Conservation (phyloP, 2,329 filamentous ascomycete genomes). For the Juglanconis oblonga region DNA sequence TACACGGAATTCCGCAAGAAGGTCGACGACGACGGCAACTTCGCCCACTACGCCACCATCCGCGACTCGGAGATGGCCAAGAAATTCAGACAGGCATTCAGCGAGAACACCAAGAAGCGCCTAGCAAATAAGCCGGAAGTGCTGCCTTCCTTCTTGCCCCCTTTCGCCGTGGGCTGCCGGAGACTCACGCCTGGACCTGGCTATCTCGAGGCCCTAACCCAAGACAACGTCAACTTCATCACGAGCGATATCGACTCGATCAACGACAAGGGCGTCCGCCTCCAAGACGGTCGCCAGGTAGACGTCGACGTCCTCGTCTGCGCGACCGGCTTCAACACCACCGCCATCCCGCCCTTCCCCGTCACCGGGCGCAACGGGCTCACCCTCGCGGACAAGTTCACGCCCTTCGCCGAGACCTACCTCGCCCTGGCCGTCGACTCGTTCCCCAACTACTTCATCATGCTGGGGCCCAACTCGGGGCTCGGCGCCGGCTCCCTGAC, state of each 20-base stretch:
- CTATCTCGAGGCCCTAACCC: constrained; percentile 39
- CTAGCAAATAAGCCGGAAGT: constrained; percentile 24
- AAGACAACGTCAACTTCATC: constrained; percentile 38
- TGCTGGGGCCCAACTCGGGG: constrained; percentile 22
- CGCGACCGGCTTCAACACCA: constrained; percentile 32
- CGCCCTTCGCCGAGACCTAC: constrained; percentile 18
- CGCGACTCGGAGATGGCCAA: constrained; percentile 29
- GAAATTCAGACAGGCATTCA: constrained; percentile 30
- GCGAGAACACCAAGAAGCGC: constrained; percentile 19
- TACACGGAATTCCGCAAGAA: constrained; percentile 5
- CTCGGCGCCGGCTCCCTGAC: constrained; percentile 25
- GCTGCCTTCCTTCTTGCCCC: constrained; percentile 22
- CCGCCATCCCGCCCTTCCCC: constrained; percentile 21
- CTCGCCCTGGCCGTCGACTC: constrained; percentile 9
- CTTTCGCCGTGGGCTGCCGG: constrained; percentile 41
- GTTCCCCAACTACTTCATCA: constrained; percentile 19
- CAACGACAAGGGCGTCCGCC: constrained; percentile 20
- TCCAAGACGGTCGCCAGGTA: not conserved
- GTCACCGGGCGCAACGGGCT: constrained; percentile 21
- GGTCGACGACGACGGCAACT: constrained; percentile 1
- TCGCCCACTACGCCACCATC: constrained; percentile 18
- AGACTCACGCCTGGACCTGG: constrained; percentile 40
- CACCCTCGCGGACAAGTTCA: constrained; percentile 21
- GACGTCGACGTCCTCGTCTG: constrained; percentile 32
- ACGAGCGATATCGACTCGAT: constrained; percentile 23